Evolutionary conservation across 2,329 filamentous ascomycete genomes (phyloP).

Genomic region (Cladorrhinum sp.): DNA sequence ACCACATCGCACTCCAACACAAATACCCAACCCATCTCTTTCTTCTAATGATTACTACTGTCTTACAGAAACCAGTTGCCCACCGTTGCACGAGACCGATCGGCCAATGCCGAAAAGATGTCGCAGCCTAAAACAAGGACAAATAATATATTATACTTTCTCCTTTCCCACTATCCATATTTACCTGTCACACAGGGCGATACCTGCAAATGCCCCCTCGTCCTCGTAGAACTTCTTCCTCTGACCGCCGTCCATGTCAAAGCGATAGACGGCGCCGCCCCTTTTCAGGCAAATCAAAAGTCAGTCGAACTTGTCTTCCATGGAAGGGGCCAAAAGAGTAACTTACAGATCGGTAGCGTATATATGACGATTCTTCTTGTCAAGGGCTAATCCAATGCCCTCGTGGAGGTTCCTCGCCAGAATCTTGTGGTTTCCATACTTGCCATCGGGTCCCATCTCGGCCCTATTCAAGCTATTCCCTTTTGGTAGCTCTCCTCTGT

Average conservation of each 20-base stretch:
- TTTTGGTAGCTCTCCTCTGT: conserved; percentile 54
- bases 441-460: conserved; percentile 20
- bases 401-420: conserved; percentile 41
- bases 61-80: background rate
- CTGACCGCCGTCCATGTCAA: conserved; percentile 33
- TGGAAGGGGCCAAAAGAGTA: background rate
- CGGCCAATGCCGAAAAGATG: conserved; percentile 9
- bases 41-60: background rate
- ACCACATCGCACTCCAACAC: background rate
- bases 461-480: conserved; percentile 53
- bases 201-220: conserved; percentile 28
- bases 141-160: background rate
- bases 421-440: conserved; percentile 27
- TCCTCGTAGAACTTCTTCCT: conserved; percentile 30
- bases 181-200: conserved; percentile 20
- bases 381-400: conserved; percentile 45
- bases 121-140: conserved; percentile 2
- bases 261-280: conserved; percentile 38
- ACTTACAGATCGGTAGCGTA: conserved; percentile 39
- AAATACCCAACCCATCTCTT: background rate
- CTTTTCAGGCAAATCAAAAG: conserved; percentile 6
- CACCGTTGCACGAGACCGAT: conserved; percentile 4
- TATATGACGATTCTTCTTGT: conserved; percentile 34
- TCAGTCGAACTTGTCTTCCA: background rate
- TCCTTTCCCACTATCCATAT: background rate